Conservation (phyloP, 2,329 filamentous ascomycete species). For the Pyrenochaeta sp. region DNA sequence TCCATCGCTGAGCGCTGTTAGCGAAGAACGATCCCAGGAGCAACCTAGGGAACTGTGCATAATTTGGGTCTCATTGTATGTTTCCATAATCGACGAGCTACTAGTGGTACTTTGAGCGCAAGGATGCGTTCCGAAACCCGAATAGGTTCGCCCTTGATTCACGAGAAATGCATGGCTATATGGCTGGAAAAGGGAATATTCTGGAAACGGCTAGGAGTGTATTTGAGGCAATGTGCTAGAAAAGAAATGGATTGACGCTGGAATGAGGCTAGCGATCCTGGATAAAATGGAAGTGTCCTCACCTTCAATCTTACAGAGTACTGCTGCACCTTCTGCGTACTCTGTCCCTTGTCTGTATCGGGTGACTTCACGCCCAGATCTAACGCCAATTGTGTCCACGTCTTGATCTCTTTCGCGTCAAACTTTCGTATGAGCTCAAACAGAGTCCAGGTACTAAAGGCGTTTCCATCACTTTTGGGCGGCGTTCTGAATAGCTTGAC, state of each 20-base stretch:
- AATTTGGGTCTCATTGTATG: not conserved
- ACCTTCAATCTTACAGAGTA: constrained; percentile 93
- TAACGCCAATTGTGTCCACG: constrained; percentile 87
- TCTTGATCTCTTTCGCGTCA: constrained; percentile 85
- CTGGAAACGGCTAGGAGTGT: not conserved
- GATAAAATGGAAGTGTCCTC: constrained; percentile 22
- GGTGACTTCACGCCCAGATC: constrained; percentile 89
- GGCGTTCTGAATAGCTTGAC: constrained; percentile 79
- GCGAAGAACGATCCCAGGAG: constrained; percentile 1
- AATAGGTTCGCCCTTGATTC: constrained; percentile 8
- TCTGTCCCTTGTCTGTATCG: constrained; percentile 82
- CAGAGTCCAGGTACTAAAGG: constrained; percentile 78
- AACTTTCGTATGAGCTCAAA: constrained; percentile 82
- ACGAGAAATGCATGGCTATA: constrained; percentile 16
- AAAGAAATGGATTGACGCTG: not conserved
- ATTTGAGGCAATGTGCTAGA: not conserved
- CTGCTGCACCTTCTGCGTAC: constrained; percentile 92
- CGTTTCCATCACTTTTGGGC: constrained; percentile 87
- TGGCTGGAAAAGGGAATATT: not conserved
- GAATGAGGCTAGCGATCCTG: not conserved
- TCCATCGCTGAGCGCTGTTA: constrained; percentile 74
- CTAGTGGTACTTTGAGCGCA: constrained; percentile 5
- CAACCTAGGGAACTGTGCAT: not conserved
- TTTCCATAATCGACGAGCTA: not conserved
- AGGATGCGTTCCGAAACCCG: constrained; percentile 10